Evolutionary conservation across 2,329 filamentous ascomycete genomes (phyloP).

Genomic region (Aureobasidium sp.): DNA sequence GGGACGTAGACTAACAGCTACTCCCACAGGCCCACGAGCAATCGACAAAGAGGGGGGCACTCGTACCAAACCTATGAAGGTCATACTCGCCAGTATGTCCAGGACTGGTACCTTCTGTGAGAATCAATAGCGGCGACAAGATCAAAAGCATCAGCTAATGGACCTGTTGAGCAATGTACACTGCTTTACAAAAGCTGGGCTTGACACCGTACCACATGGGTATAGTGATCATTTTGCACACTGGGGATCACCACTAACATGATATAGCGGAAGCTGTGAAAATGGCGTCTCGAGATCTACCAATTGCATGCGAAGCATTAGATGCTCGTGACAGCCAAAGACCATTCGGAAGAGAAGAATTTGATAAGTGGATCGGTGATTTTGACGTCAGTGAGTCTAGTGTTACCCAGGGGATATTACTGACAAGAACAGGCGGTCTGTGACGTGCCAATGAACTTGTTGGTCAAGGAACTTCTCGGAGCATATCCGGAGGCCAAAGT

Average conservation of each 20-base stretch:
- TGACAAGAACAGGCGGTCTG: slow-evolving; percentile 11
- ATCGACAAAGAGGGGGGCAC: slow-evolving; percentile 4
- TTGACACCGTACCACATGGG: slow-evolving; percentile 18
- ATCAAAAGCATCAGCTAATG: neutral
- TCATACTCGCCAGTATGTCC: slow-evolving; percentile 19
- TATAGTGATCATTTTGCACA: neutral
- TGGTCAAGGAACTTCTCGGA: slow-evolving; percentile 14
- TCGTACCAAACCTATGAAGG: slow-evolving; percentile 17
- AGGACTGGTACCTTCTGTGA: slow-evolving; percentile 20
- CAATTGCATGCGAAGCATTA: slow-evolving; percentile 17
- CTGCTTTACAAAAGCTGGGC: neutral
- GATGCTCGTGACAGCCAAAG: slow-evolving; percentile 14
- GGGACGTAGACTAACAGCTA: neutral
- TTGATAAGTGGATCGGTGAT: slow-evolving; percentile 15
- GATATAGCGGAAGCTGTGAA: slow-evolving; percentile 13
- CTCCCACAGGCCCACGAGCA: neutral
- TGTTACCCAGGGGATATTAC: neutral
- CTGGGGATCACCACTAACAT: neutral
- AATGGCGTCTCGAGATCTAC: slow-evolving; percentile 13
- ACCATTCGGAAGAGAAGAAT: slow-evolving; percentile 16
- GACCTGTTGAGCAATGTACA: neutral
- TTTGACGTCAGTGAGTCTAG: slow-evolving; percentile 7
- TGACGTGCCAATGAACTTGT: slow-evolving; percentile 13
- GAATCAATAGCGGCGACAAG: neutral
- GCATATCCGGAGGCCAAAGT: slow-evolving; percentile 18